Evolutionary conservation across 208 protist species (phyloP), one percentile per base, ranked within the genome.

Genomic region (Trypanosoma rangeli): DNA sequence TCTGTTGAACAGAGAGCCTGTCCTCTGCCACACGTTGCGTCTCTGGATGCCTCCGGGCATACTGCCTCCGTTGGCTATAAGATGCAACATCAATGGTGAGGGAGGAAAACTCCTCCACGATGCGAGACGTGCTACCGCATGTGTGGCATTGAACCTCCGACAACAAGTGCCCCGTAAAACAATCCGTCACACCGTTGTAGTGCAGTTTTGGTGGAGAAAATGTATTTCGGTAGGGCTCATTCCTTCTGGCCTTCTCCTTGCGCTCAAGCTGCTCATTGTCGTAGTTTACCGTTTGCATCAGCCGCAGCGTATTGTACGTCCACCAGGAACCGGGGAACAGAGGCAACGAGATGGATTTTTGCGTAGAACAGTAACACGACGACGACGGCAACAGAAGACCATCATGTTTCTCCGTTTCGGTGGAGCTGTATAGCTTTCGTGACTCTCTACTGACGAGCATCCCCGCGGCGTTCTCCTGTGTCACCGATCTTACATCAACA

Each of bases 61-160:
- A 94, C n/a, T 68, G 46, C 1, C 58, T 31, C 35, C 91, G 86
- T 68, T 92, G 80, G 26, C 65, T 64, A 18, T 48, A 31, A 9
- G 87, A 84, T 10, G 91, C 86, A 31, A 96, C 68, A 61, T 92
- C 84, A 42, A 97, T 63, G 39, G 89, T 69, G n/a, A 97, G 71
- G 12, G 83, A 83, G 49, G 76, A 92, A 75, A 87, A 97, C 48
- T 70, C 39, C 56, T 90, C 77, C 70, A 95, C 79, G 18, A 83
- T 82, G 29, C 88, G 82, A 35, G 88, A 93, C 3, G 77, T 80
- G 42, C 31, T 64, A 22, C 54, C 57, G 78, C 93, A 97, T 50
- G 68, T 60, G 74, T 89, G 82, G 57, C 93, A 97, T 28, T 49
- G 65, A 46, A 95, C 82, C 63, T 89, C 78, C 53, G 84, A 91